Conservation (phyloP, 2,329 filamentous ascomycete species). For the Capronia americana region DNA sequence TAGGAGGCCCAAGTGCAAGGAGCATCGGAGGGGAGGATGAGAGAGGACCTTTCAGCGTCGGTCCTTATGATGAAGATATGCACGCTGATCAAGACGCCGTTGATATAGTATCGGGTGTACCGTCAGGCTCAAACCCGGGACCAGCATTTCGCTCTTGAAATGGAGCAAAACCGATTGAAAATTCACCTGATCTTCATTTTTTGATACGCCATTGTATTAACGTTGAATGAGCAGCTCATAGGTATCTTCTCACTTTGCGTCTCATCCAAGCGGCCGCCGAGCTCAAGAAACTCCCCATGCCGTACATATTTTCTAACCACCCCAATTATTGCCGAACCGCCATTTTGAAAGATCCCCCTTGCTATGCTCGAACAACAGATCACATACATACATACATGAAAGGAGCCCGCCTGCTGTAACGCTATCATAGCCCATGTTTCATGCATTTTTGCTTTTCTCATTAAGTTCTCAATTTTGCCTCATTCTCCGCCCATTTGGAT, state of each 20-base stretch:
- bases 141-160: constrained; percentile 14
- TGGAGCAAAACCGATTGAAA: background rate
- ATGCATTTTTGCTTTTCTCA: constrained; percentile 12
- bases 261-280: constrained; percentile 11
- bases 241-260: background rate
- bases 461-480: background rate
- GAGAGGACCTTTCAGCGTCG: background rate
- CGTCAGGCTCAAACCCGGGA: constrained; percentile 14
- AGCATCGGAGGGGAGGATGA: background rate
- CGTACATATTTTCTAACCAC: constrained; percentile 19
- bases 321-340: constrained; percentile 4
- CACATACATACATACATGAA: constrained; percentile 16
- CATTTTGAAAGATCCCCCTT: constrained; percentile 10
- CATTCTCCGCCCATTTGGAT: constrained; percentile 19
- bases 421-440: constrained; percentile 19
- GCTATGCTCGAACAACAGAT: constrained; percentile 17
- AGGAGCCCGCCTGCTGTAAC: constrained; percentile 21
- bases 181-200: background rate
- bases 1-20: background rate
- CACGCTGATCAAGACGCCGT: constrained; percentile 28
- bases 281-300: constrained; percentile 9
- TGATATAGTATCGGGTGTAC: constrained; percentile 27
- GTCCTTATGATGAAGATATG: constrained; percentile 13
- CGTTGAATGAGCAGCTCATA: background rate
- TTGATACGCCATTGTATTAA: background rate